These are phyloP conservation scores for Ogataea hybrid DNA, from an alignment of 1,139 yeast genomes.

Conservation along the genomic window DNA sequence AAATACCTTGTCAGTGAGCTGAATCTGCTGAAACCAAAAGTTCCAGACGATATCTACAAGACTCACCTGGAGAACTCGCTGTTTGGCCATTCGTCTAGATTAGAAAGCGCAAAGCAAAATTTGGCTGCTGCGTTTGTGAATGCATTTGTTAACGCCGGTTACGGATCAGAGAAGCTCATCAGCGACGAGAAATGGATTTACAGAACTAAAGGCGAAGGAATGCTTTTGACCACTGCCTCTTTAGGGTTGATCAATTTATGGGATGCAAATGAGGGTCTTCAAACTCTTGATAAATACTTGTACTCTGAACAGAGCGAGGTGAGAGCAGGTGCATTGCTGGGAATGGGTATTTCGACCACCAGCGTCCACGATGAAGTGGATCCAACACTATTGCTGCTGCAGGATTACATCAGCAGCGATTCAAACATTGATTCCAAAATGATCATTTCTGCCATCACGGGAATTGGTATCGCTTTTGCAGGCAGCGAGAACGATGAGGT, in stretches of 20 bases:
- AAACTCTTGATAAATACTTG: conserved; percentile 82
- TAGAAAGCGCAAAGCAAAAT: conserved; percentile 94
- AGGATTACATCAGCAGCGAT: conserved; percentile 61
- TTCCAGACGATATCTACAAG: conserved; percentile 94
- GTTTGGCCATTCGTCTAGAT: conserved; percentile 56
- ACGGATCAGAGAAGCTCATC: conserved; percentile 79
- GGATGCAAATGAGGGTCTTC: conserved; percentile 89
- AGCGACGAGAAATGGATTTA: conserved; percentile 79
- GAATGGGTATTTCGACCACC: conserved; percentile 91
- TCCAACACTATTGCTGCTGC: conserved; percentile 82
- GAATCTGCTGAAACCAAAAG: conserved; percentile 83
- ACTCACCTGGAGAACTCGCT: conserved; percentile 66
- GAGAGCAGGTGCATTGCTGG: conserved; percentile 95
- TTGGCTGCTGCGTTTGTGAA: conserved; percentile 95
- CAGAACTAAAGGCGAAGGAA: conserved; percentile 89
- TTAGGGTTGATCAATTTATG: conserved; percentile 89
- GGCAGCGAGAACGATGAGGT: conserved; percentile 91
- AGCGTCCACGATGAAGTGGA: conserved; percentile 97
- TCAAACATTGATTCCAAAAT: conserved; percentile 45
- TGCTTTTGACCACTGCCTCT: conserved; percentile 93
- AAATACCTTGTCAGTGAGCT: conserved; percentile 80
- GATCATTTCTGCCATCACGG: conserved; percentile 81
- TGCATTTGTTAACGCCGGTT: conserved; percentile 88
- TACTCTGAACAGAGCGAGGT: conserved; percentile 84
- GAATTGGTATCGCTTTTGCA: conserved; percentile 93